Evolutionary conservation across 129 eudicot species (phyloP).

Genomic region (Saussurea involucrata): DNA sequence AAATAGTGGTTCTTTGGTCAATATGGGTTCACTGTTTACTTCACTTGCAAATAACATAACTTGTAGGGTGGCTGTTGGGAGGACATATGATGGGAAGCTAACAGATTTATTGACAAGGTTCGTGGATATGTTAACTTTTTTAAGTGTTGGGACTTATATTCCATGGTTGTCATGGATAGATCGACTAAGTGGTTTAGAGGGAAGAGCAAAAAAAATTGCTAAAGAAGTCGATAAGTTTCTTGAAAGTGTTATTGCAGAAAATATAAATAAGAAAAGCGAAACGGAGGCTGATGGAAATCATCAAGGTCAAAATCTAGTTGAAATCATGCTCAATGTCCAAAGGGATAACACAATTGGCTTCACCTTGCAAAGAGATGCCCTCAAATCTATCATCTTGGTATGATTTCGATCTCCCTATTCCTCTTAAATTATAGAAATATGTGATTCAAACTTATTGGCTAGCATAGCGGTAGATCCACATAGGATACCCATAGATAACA

Average conservation of each 20-base stretch:
- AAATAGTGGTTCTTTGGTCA: constrained; percentile 1
- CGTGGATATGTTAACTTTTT: not conserved
- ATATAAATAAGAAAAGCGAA: not conserved
- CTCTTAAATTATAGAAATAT: constrained; percentile 18
- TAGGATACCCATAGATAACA: too few relatives aligned
- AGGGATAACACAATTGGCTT: not conserved
- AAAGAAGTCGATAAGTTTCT: constrained; percentile 27
- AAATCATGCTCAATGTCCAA: constrained; percentile 29
- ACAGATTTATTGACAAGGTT: not conserved
- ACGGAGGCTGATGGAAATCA: not conserved
- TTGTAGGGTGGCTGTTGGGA: constrained; percentile 25
- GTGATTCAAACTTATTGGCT: too few relatives aligned
- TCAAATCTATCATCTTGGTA: constrained; percentile 36
- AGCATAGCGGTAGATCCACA: too few relatives aligned
- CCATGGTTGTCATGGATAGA: constrained; percentile 34
- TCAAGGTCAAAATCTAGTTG: constrained; percentile 21
- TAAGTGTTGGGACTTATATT: constrained; percentile 22
- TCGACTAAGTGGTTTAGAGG: constrained; percentile 21
- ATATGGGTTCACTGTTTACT: constrained; percentile 1
- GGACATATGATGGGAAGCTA: constrained; percentile 2
- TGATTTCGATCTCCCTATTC: constrained; percentile 2
- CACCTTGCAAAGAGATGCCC: constrained; percentile 13
- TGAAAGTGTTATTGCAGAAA: constrained; percentile 25
- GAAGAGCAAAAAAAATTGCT: not conserved
- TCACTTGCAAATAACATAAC: constrained; percentile 7